Conservation (phyloP, 148 eudicot genomes). For the Pouteria glomerata region DNA sequence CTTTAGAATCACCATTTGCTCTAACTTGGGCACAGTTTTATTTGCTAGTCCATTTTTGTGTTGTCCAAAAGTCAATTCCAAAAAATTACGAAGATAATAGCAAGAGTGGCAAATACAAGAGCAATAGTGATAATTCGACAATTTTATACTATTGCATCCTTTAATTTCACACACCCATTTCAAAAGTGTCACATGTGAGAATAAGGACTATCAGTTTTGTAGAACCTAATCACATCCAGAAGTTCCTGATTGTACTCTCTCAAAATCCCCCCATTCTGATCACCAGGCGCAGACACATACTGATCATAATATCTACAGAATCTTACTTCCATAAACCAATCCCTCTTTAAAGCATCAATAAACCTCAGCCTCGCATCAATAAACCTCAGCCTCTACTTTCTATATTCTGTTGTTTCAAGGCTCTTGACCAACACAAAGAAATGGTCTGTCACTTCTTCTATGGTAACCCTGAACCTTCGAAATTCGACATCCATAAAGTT, state of each 20-base stretch:
- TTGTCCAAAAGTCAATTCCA: too few species aligned
- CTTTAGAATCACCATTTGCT: too few species aligned
- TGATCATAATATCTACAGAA: neutral
- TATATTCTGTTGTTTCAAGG: neutral
- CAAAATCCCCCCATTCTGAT: constrained; percentile 2
- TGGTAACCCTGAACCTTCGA: neutral
- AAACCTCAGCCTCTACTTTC: neutral
- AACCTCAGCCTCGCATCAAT: too few species aligned
- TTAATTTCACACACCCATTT: neutral
- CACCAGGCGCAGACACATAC: neutral
- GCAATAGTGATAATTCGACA: too few species aligned
- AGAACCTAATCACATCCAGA: constrained; percentile 3
- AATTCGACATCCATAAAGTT: neutral
- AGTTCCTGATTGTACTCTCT: neutral
- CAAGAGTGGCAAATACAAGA: too few species aligned
- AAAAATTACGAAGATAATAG: too few species aligned
- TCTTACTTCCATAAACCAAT: neutral
- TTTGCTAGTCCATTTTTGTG: too few species aligned
- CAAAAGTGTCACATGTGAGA: neutral
- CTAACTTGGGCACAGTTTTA: too few species aligned
- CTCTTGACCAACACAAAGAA: neutral
- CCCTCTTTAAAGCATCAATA: neutral
- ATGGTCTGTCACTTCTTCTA: neutral
- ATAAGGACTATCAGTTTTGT: constrained; percentile 1
- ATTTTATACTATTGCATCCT: neutral